Evolutionary conservation across 768 basidiomycete species (phyloP), one percentile per base, ranked within the genome.

Genomic region (Kondoa subrosea): DNA sequence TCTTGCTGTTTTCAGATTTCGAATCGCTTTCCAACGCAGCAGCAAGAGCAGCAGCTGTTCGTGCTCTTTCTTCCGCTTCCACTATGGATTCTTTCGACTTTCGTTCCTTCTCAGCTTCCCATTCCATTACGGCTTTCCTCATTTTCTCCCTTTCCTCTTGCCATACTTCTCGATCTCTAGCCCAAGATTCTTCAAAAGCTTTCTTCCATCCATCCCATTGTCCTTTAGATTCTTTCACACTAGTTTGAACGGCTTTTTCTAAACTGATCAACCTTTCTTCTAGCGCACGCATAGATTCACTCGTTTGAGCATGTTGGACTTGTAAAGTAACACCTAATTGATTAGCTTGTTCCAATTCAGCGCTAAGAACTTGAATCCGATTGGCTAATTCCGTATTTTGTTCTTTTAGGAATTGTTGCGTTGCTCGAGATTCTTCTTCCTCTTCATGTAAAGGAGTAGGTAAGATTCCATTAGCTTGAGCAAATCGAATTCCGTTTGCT

Each of bases 111-210:
- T 65, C 34, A 3, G 17, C 77, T 77, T 92, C 91, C 86, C 87
- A 92, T 72, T 91, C 88, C 56, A 87, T 85, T 61, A 85, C 81
- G 15, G 88, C 89, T 25, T 81, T 79, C 56, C 81, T 80, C 14
- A 95, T 80, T 25, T 88, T 81, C 69, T 86, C 86, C 2, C 90
- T 81, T 77, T 95, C 91, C 40, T 82, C 80, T 1, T 81, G 81
- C 90, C 90, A 95, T 66, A 87, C 87, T 71, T 88, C 85, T 72
- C 85, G 83, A 33, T 91, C 85, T 31, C 77, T 78, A 34, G 79
- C 82, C 89, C 89, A 91, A 63, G 85, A 83, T 8, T 85, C 86
- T 72, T 91, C 89, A 27, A 91, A 84, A 14, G 79, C 80, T 73
- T 83, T 84, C 76, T 86, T 87, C 88, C 89, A 91, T 56, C 85